phyloP scores from a whole-genome alignment of 805 yeast genomes.

The Brettanomyces custersianus region DNA sequence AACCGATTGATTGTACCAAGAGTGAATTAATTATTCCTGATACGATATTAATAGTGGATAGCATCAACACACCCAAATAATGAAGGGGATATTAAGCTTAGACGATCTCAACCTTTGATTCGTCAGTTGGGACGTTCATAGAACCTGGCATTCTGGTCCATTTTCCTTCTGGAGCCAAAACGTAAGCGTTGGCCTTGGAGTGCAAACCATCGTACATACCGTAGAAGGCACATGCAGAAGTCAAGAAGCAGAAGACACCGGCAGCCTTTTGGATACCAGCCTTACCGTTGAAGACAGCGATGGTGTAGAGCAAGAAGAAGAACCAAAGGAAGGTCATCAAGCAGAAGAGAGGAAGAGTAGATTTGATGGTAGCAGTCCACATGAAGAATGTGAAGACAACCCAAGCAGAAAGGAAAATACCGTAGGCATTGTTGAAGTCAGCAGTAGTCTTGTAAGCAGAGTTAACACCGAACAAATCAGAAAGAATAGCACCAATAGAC shows the following conservation, averaged over 20 bases:
- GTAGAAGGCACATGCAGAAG: slow-evolving; percentile 32
- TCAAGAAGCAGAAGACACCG: slow-evolving; percentile 33
- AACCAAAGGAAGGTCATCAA: slow-evolving; percentile 31
- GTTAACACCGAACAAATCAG: slow-evolving; percentile 33
- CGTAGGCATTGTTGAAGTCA: slow-evolving; percentile 32
- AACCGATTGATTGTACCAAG: too few relatives aligned
- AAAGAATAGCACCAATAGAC: slow-evolving; percentile 33
- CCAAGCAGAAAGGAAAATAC: slow-evolving; percentile 39
- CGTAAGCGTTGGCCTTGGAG: slow-evolving; percentile 12
- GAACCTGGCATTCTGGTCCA: slow-evolving; percentile 22
- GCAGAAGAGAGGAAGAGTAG: slow-evolving; percentile 30
- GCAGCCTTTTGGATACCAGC: slow-evolving; percentile 26
- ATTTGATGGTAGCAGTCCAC: slow-evolving; percentile 34
- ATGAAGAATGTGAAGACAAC: slow-evolving; percentile 35
- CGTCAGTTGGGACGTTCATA: slow-evolving; percentile 14
- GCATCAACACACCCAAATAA: too few relatives aligned
- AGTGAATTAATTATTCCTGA: too few relatives aligned
- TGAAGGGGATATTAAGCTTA: too few relatives aligned
- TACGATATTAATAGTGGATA: too few relatives aligned
- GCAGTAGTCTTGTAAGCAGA: slow-evolving; percentile 29
- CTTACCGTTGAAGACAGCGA: slow-evolving; percentile 28
- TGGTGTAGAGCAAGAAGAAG: slow-evolving; percentile 33
- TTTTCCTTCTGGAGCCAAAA: slow-evolving; percentile 14
- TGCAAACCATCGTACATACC: slow-evolving; percentile 33
- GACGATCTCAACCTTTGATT: slow-evolving; percentile 13